phyloP scores from a whole-genome alignment of 805 yeast genomes.

The Zygosaccharomyces kombuchaensis region DNA sequence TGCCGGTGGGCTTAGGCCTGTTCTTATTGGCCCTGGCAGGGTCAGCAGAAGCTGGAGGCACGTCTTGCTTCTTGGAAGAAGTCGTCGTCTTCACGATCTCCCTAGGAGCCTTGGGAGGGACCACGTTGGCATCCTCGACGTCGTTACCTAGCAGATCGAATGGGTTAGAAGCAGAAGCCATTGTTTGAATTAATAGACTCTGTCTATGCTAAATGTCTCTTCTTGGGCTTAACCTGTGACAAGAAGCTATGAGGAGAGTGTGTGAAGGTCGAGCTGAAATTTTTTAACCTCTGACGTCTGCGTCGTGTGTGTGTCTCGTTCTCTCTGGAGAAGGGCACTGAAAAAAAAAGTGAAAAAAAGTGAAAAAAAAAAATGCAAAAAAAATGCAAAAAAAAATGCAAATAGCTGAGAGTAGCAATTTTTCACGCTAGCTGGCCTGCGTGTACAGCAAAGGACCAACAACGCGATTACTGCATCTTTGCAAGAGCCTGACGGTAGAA shows the following conservation, averaged over 20 bases:
- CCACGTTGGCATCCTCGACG: slow-evolving; percentile 71
- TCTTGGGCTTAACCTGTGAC: background rate
- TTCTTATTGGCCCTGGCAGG: slow-evolving; percentile 72
- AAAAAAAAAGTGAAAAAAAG: background rate
- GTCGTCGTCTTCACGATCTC: slow-evolving; percentile 79
- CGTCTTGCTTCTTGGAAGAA: slow-evolving; percentile 82
- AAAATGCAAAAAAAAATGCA: too few species aligned
- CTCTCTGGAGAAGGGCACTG: background rate
- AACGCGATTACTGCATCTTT: too few species aligned
- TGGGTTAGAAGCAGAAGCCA: slow-evolving; percentile 45
- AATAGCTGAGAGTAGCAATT: background rate
- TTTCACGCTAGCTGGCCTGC: too few species aligned
- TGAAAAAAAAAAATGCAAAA: background rate
- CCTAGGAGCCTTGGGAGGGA: slow-evolving; percentile 51
- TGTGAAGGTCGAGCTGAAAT: background rate
- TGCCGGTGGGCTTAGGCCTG: slow-evolving; percentile 70
- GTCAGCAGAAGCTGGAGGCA: slow-evolving; percentile 76
- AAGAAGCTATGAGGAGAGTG: slow-evolving; percentile 1
- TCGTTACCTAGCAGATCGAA: slow-evolving; percentile 82
- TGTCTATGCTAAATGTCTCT: slow-evolving; percentile 1
- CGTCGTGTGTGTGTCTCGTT: background rate
- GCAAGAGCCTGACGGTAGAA: too few species aligned
- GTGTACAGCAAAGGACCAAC: too few species aligned
- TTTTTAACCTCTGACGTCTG: background rate
- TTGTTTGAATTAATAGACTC: background rate